Evolutionary conservation across 1,284 basidiomycete species (phyloP).

Genomic region (Ceratobasidium sp.): DNA sequence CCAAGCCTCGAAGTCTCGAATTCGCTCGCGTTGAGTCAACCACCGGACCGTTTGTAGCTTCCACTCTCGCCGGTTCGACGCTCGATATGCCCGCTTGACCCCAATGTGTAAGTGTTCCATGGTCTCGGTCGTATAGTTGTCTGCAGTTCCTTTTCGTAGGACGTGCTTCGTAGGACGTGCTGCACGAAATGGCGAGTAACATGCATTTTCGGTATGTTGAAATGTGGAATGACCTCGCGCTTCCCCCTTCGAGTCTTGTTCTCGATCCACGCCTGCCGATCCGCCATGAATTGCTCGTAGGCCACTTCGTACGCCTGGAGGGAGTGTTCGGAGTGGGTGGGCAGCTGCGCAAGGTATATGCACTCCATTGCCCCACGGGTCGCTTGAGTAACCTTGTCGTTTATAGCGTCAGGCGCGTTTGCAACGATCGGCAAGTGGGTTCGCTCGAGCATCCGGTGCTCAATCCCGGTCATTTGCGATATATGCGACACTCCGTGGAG

Average conservation of each 20-base stretch:
- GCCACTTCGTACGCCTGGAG: conserved; percentile 14
- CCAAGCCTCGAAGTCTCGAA: no score
- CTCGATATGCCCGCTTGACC: no score
- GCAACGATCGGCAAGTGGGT: conserved; percentile 7
- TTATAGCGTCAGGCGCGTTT: conserved; percentile 23
- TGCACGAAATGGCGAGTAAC: no score
- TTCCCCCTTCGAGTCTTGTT: no score
- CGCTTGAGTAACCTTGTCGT: conserved; percentile 21
- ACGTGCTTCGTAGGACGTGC: no score
- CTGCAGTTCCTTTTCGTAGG: no score
- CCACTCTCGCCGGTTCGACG: background rate
- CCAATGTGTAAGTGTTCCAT: no score
- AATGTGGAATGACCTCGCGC: no score
- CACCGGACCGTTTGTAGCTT: no score
- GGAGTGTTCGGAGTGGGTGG: conserved; percentile 13
- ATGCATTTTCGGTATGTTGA: no score
- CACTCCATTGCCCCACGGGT: conserved; percentile 14
- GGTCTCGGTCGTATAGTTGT: no score
- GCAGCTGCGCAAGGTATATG: conserved; percentile 30
- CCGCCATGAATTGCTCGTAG: background rate
- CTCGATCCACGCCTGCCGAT: conserved; percentile 31
- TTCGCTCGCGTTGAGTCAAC: no score
- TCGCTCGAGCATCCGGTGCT: conserved; percentile 39
- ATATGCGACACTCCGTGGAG: conserved; percentile 4
- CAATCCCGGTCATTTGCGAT: conserved; percentile 27